Percentiles rank a stretch among this genome's conserved stretches.
These are phyloP conservation scores for Babesia sp. DNA, from an alignment of 169 alveolate genomes.

Conservation along the genomic window DNA sequence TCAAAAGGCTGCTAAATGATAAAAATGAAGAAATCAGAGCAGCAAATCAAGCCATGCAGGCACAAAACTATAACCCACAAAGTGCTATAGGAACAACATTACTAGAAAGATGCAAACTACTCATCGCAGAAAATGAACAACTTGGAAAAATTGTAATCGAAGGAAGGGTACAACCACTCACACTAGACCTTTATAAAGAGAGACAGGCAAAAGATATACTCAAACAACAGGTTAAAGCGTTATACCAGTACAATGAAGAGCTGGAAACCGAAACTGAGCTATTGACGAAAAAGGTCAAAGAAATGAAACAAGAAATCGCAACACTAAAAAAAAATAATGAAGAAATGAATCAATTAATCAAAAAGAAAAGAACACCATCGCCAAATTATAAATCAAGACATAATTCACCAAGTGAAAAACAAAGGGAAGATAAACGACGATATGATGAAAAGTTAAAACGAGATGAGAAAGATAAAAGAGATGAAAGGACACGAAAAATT, in stretches of 20 bases:
- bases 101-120: slow-evolving; percentile 27
- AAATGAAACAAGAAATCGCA: slow-evolving; percentile 8
- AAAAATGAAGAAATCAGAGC: slow-evolving; percentile 27
- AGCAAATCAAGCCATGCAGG: slow-evolving; percentile 17
- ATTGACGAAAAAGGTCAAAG: background rate
- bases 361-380: background rate
- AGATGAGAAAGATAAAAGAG: background rate
- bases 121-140: slow-evolving; percentile 55
- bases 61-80: slow-evolving; percentile 28
- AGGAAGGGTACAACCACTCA: slow-evolving; percentile 50
- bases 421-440: background rate
- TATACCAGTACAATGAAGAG: slow-evolving; percentile 41
- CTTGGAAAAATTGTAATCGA: slow-evolving; percentile 46
- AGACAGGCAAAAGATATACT: slow-evolving; percentile 37
- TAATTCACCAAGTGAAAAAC: background rate
- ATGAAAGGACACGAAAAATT: too few species aligned
- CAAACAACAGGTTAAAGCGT: slow-evolving; percentile 38
- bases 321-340: slow-evolving; percentile 24
- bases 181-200: slow-evolving; percentile 53
- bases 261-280: slow-evolving; percentile 25
- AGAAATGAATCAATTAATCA: background rate
- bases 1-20: slow-evolving; percentile 21
- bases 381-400: background rate
- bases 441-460: background rate
- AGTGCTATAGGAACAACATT: slow-evolving; percentile 45